Conservation (phyloP, 495 filamentous ascomycete genomes). For the Beverwykella pulmonaria region DNA sequence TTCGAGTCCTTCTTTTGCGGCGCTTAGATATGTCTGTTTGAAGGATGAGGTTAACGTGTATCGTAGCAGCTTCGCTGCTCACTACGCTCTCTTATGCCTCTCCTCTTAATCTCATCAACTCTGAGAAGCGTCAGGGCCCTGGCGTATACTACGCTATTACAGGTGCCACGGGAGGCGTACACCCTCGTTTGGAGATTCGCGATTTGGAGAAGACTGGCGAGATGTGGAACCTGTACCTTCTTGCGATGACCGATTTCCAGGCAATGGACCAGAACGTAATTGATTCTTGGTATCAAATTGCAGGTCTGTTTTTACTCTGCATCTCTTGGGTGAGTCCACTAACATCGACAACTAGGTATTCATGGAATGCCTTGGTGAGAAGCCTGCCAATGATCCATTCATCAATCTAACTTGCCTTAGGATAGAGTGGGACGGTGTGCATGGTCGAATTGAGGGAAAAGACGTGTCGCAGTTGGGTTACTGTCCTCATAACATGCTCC, state of each 20-base stretch:
- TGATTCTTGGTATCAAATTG: conserved; percentile 43
- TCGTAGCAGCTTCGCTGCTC: conserved; percentile 15
- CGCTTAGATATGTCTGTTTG: not conserved
- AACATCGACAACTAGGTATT: conserved; percentile 1
- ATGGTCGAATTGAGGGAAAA: conserved; percentile 8
- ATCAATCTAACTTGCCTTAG: not conserved
- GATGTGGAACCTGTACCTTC: conserved; percentile 43
- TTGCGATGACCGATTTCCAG: conserved; percentile 40
- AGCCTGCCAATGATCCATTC: conserved; percentile 41
- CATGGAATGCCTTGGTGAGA: conserved; percentile 33
- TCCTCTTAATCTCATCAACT: conserved; percentile 4
- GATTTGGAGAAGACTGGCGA: conserved; percentile 42
- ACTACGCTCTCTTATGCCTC: conserved; percentile 1
- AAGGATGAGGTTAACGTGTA: conserved; percentile 8
- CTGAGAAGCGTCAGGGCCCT: conserved; percentile 16
- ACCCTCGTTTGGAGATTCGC: conserved; percentile 42
- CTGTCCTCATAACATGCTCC: conserved; percentile 18
- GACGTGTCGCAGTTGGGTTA: conserved; percentile 12
- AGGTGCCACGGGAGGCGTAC: conserved; percentile 33
- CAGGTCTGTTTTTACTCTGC: conserved; percentile 9
- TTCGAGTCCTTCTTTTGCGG: no score
- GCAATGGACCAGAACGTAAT: conserved; percentile 33
- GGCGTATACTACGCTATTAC: conserved; percentile 35
- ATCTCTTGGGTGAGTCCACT: no score
- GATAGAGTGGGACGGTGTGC: conserved; percentile 24